Base-by-base conservation (phyloP, 768 basidiomycete species). In the Xerocomus spinulosus region DNA sequence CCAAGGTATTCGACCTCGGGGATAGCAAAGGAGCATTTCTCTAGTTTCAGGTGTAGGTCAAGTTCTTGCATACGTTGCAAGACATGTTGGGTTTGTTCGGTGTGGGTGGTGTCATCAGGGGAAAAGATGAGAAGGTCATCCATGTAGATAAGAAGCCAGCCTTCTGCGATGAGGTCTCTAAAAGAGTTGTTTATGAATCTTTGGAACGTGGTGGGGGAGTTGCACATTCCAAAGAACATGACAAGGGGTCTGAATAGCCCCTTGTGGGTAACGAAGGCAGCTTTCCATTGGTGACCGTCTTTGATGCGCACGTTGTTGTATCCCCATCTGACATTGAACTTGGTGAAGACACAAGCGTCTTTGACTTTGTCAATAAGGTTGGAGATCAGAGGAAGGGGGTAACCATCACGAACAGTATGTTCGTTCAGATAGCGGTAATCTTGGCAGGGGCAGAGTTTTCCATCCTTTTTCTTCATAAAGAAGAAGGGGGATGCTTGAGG, bases 211-310 rank as follows among this genome's bases (percentile, higher is more conserved):
- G 30, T 4, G 13, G 30, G 26, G 26, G 26, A 28, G 10, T 28
- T 28, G 10, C 6, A 28, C 6, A 28, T 5, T 6, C 26, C 10
- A 14, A 32, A 32, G 30, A 32, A 32, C 13, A 32, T 32, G 13
- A 32, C 30, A 7, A 14, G 5, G 5, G 26, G 26, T 28, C 10
- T 10, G 10, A 28, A 28, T 6, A 28, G 26, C 10, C 26, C 10
- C 6, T 28, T 5, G 10, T 28, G 10, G 10, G 26, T 28, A 6
- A 28, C 14, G 14, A 32, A 32, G 30, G 30, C 14, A 15, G 30
- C 30, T 32, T 42, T 42, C 42, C 30, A 44, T 44, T 44, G 42
- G 17, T 44, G 30, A 8, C 32, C 42, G 24, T 34, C 33, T 25
- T 44, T 44, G 24, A 44, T 45, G 2, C 18, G 37, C 4, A 43